Conservation (phyloP, 2,329 filamentous ascomycete genomes). For the Penicillium sp. region DNA sequence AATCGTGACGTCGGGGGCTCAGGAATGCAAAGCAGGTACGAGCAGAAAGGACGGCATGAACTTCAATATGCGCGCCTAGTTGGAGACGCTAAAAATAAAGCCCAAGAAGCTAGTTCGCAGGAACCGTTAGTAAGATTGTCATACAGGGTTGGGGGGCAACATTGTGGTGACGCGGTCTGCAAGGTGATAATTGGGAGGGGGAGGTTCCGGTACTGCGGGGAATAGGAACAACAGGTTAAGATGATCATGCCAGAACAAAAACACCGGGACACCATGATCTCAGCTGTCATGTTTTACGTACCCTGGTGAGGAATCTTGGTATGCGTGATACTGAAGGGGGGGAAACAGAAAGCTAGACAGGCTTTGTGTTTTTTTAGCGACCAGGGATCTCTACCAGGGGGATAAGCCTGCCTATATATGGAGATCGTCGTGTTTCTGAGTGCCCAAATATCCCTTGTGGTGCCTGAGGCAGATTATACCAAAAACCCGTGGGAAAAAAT, state of each 20-base stretch:
- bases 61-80: neutral
- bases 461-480: slow-evolving; percentile 1
- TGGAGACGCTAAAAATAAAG: slow-evolving; percentile 9
- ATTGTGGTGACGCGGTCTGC: slow-evolving; percentile 26
- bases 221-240: slow-evolving; percentile 3
- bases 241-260: slow-evolving; percentile 26
- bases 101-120: neutral
- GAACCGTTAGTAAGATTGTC: slow-evolving; percentile 18
- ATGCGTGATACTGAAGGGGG: slow-evolving; percentile 7
- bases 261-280: slow-evolving; percentile 4
- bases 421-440: neutral
- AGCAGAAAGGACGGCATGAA: slow-evolving; percentile 9
- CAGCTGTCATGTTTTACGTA: slow-evolving; percentile 19
- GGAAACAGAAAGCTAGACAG: neutral
- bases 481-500: neutral
- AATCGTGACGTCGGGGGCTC: slow-evolving; percentile 15
- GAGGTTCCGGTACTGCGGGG: slow-evolving; percentile 1
- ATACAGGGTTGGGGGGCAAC: slow-evolving; percentile 10
- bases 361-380: neutral
- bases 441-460: neutral
- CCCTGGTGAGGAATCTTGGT: slow-evolving; percentile 9
- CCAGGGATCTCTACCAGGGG: slow-evolving; percentile 8
- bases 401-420: slow-evolving; percentile 1
- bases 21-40: slow-evolving; percentile 14
- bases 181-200: slow-evolving; percentile 1